Evolutionary conservation across 331 rosid species (phyloP), one percentile per base, ranked within the genome.

Genomic region (Erythrophleum ivorense): DNA sequence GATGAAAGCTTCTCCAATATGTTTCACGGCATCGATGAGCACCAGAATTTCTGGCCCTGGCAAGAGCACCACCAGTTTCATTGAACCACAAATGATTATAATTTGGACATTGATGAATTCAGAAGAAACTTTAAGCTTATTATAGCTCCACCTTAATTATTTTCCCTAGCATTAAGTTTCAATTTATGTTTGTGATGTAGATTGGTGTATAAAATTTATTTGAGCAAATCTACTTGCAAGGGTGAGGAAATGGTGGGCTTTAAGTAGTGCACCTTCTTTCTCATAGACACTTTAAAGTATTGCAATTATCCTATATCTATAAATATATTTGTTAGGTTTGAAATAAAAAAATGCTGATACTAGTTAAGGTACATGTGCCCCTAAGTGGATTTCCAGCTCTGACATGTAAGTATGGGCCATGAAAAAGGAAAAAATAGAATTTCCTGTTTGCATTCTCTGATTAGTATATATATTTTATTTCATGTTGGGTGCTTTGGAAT

Each of bases 31-130:
- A 88, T 89, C 9, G 93, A 91, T 11, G 97, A 91, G 52, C 95
- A 91, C 43, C 95, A 89, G 38, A 88, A 87, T 80, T 91, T 87
- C 73, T 95, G 97, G 97, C 91, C 94, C 36, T 95, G 97, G 97
- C 90, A 97, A 24, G 92, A 93, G 78, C 92, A 89, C 76, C 88
- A 85, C 40, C 91, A 93, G 52, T 88, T 86, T 78, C 87, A 73
- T 82, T 84, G 78, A 88, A 48, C 38, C 38, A 34, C 21, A 10
- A 10, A 14, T 64, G 5, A 64, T 34, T 43, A 34, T 1, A 46
- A 75, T 86, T 83, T 60, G 38, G 70, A 41, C 55, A 8, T 7
- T 66, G 29, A 38, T 7, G 49, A 84, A 82, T 45, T 9, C 57
- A 34, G 24, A 75, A 65, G 72, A 65, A 83, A 43, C 71, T 48